Conservation (phyloP, 2,329 filamentous ascomycete genomes). For the Cadophora luteo-olivacea region DNA sequence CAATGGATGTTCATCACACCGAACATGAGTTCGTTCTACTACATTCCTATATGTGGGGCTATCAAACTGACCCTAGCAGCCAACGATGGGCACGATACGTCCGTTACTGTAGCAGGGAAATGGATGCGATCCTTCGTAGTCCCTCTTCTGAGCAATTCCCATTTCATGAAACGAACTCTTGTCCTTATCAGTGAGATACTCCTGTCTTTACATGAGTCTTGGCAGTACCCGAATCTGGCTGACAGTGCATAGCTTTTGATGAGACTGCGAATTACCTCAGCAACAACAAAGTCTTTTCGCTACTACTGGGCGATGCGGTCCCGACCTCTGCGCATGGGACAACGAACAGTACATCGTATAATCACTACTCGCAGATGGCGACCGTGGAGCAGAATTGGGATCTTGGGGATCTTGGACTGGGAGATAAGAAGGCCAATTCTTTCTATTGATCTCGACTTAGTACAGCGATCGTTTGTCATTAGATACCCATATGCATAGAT, state of each 20-base stretch:
- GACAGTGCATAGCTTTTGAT: conserved; percentile 66
- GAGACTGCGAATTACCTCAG: conserved; percentile 72
- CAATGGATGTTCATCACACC: conserved; percentile 77
- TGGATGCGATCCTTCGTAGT: conserved; percentile 74
- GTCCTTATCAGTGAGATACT: conserved; percentile 64
- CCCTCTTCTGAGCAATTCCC: conserved; percentile 69
- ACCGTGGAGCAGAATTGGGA: conserved; percentile 71
- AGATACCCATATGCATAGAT: background rate
- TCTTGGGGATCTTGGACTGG: conserved; percentile 66
- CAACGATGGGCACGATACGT: conserved; percentile 76
- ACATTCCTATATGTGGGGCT: too few species aligned
- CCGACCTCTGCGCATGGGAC: conserved; percentile 67
- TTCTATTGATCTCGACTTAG: conserved; percentile 48
- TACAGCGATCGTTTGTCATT: background rate
- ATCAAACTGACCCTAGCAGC: conserved; percentile 49
- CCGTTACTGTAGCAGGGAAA: conserved; percentile 68
- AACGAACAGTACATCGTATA: conserved; percentile 71
- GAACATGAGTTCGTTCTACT: conserved; percentile 61
- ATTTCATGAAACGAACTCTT: conserved; percentile 77
- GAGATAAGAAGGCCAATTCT: conserved; percentile 48
- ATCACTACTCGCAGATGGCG: conserved; percentile 72
- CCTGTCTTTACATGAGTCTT: background rate
- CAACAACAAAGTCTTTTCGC: conserved; percentile 71
- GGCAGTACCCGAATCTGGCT: background rate
- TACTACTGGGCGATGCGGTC: conserved; percentile 76